phyloP scores from a whole-genome alignment of 352 stramenopile species.

The Globisporangium cystogenes region DNA sequence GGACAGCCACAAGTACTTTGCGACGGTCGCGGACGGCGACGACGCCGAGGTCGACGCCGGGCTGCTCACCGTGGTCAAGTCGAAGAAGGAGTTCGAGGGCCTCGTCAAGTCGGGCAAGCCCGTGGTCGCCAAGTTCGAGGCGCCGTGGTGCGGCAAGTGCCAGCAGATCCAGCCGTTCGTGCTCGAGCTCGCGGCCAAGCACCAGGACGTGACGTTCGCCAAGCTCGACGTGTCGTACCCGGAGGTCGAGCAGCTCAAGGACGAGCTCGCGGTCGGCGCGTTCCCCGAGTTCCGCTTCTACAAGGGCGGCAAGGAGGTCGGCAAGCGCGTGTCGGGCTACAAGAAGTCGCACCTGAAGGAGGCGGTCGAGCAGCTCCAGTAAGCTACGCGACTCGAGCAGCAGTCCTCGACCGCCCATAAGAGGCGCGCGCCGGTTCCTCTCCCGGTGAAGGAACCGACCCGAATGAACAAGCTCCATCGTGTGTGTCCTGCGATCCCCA shows the following conservation, averaged over 20 bases:
- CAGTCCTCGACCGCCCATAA: neutral
- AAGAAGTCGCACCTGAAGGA: conserved; percentile 82
- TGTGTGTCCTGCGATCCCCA: neutral
- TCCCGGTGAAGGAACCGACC: neutral
- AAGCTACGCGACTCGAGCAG: conserved; percentile 12
- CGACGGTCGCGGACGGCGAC: conserved; percentile 35
- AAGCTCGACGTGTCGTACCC: conserved; percentile 72
- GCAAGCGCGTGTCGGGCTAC: conserved; percentile 70
- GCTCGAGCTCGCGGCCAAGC: conserved; percentile 53
- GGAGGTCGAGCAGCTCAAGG: conserved; percentile 71
- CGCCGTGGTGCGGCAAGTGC: conserved; percentile 87
- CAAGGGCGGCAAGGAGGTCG: conserved; percentile 75
- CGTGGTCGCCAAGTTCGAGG: conserved; percentile 79
- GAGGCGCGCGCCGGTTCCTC: neutral
- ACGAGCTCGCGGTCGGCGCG: conserved; percentile 60
- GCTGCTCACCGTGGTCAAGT: conserved; percentile 52
- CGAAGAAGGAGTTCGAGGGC: conserved; percentile 52
- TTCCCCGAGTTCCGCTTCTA: conserved; percentile 86
- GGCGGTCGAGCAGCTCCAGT: conserved; percentile 48
- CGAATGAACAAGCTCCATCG: neutral
- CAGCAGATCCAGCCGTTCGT: conserved; percentile 77
- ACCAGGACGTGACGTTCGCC: conserved; percentile 70
- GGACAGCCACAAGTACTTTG: conserved; percentile 81
- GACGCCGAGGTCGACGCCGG: conserved; percentile 28
- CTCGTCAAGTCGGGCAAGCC: conserved; percentile 65